A percentile compares a stretch with the other conserved stretches of the same genome.
Evolutionary conservation across 306 rosid genomes (phyloP).

Genomic region (Glycine tomentella): DNA sequence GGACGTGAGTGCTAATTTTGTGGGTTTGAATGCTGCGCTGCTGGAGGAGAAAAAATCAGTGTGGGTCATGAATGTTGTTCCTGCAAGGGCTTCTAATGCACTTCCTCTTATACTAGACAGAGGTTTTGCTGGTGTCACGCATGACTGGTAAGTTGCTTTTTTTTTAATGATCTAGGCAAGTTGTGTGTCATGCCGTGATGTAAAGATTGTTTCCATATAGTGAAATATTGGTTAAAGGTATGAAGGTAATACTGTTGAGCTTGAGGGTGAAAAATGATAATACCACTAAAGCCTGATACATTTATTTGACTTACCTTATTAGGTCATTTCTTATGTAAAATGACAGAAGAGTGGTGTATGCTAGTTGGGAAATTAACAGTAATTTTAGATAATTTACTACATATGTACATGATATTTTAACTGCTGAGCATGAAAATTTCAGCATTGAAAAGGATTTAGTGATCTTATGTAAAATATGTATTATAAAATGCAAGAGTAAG

Average conservation of each 20-base stretch:
- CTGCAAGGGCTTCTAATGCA: conserved; percentile 69
- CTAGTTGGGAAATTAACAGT: conserved; percentile 27
- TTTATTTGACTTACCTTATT: conserved; percentile 2
- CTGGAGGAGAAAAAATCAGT: conserved; percentile 83
- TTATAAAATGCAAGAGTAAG: conserved; percentile 15
- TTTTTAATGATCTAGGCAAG: conserved; percentile 28
- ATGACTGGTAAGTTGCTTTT: conserved; percentile 80
- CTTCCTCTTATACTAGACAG: conserved; percentile 92
- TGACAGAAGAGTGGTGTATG: conserved; percentile 20
- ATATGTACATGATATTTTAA: conserved; percentile 17
- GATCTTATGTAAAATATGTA: conserved; percentile 8
- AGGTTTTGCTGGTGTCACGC: conserved; percentile 93
- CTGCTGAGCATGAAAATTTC: conserved; percentile 12
- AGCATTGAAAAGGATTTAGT: conserved; percentile 6
- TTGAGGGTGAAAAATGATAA: conserved; percentile 24
- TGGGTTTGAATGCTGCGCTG: conserved; percentile 90
- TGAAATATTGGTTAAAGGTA: not conserved
- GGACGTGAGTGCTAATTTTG: conserved; percentile 94
- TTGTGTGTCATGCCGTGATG: conserved; percentile 5
- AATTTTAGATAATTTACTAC: conserved; percentile 19
- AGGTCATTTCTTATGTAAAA: conserved; percentile 6
- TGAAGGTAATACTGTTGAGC: conserved; percentile 10
- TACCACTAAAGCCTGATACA: conserved; percentile 30
- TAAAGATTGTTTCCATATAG: conserved; percentile 20
- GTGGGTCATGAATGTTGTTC: conserved; percentile 99